These are phyloP conservation scores for Chaetomium fimeti DNA, from an alignment of 495 filamentous ascomycete species.

Conservation along the genomic window DNA sequence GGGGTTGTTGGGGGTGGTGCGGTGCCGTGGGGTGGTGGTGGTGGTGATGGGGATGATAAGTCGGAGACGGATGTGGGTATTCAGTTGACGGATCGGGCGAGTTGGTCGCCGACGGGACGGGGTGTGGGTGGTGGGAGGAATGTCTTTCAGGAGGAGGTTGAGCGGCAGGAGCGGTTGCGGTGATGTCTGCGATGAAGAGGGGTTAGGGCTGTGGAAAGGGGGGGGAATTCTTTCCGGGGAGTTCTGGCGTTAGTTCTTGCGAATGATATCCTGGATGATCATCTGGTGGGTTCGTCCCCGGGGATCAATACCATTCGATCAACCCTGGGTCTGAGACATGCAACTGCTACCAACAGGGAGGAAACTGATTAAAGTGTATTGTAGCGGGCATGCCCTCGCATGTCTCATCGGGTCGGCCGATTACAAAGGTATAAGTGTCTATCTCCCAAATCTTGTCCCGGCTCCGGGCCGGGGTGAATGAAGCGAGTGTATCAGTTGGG, in stretches of 20 bases:
- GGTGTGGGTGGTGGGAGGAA: slow-evolving; percentile 25
- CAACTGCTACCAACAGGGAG: neutral
- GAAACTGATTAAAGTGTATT: slow-evolving; percentile 10
- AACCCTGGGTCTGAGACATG: neutral
- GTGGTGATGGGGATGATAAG: slow-evolving; percentile 20
- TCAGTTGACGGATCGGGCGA: slow-evolving; percentile 37
- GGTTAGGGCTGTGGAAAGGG: neutral
- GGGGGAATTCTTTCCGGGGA: neutral
- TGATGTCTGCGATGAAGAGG: neutral
- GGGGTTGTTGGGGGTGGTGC: neutral
- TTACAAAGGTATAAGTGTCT: slow-evolving; percentile 15
- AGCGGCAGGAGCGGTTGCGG: slow-evolving; percentile 31
- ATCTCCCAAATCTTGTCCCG: neutral
- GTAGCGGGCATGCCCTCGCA: neutral
- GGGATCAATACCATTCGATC: neutral
- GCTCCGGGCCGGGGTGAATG: slow-evolving; percentile 4
- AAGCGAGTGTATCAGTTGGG: slow-evolving; percentile 15
- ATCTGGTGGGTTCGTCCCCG: neutral
- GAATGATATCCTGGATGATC: neutral
- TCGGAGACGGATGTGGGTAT: slow-evolving; percentile 23
- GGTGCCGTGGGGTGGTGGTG: neutral
- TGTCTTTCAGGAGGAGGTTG: slow-evolving; percentile 40
- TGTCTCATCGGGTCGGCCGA: slow-evolving; percentile 8
- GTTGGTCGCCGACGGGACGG: slow-evolving; percentile 34
- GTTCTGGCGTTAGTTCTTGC: neutral